Base-by-base conservation (phyloP, 164 flowering plant species). In the Malania oleifera region DNA sequence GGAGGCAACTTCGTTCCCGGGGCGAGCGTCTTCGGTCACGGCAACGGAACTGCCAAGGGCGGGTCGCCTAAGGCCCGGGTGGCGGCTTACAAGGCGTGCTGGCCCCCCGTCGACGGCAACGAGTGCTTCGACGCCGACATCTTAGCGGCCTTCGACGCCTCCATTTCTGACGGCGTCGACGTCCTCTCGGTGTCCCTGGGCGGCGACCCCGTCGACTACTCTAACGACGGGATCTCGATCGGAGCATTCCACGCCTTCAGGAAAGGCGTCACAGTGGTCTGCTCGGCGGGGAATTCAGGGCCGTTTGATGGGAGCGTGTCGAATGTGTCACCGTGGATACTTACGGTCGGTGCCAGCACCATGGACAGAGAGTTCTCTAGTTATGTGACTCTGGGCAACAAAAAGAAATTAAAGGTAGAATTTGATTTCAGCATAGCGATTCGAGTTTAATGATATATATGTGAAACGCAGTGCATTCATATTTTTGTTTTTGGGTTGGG, bases 61-160 rank as follows among this genome's bases (percentile, higher is more conserved):
- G 92, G 92, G 13, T 77, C 86, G 0, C 92, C 92, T 0, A 72
- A 24, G 25, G 85, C 92, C 8, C 67, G 86, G 1, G 83, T 81
- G 5, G 88, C 86, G 1, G 75, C 86, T 0, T 86, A 86, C 75
- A 82, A 80, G 53, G 83, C 75, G 0, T 83, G 88, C 70, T 80
- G 81, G 81, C 70, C 79, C 0, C 71, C 79, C 0, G 17, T 61
- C 5, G 29, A 40, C 7, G 67, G 60, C 7, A 25, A 46, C 15
- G 63, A 60, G 46, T 79, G 83, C 73, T 65, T 52, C 40, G 77
- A 73, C 24, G 72, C 64, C 0, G 70, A 65, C 48, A 61, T 70
- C 1, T 5, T 65, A 28, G 62, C 41, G 38, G 68, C 43, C 26
- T 57, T 68, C 12, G 72, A 68, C 35, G 46, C 47, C 20, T 67